Conservation (phyloP, 2,329 filamentous ascomycete species). For the Massarina eburnea region DNA sequence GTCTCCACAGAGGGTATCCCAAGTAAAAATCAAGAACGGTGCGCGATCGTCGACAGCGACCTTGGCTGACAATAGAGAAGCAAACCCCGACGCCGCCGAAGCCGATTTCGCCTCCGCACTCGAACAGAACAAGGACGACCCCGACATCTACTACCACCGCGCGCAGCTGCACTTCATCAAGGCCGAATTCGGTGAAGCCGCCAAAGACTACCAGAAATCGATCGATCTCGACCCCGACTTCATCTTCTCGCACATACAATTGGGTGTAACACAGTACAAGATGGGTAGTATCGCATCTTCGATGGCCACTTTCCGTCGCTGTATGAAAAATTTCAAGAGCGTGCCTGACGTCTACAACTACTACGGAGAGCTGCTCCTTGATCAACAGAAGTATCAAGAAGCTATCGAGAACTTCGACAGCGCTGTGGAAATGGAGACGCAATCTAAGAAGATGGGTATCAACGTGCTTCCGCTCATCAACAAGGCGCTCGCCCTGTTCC, state of each 20-base stretch:
- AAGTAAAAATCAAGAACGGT: too few species aligned
- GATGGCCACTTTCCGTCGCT: conserved; percentile 96
- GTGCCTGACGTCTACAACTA: conserved; percentile 99
- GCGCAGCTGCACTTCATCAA: conserved; percentile 98
- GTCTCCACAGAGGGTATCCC: too few species aligned
- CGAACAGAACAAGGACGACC: conserved; percentile 81
- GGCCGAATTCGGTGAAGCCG: conserved; percentile 86
- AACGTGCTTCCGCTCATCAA: conserved; percentile 98
- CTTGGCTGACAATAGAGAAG: conserved; percentile 44
- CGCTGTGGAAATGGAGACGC: conserved; percentile 98
- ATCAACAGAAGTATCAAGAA: conserved; percentile 93
- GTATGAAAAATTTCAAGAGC: conserved; percentile 97
- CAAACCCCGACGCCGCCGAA: conserved; percentile 81
- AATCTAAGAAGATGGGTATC: conserved; percentile 90
- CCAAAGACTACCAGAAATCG: conserved; percentile 98
- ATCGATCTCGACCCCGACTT: conserved; percentile 95
- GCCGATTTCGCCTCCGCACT: conserved; percentile 86
- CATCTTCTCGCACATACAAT: conserved; percentile 99
- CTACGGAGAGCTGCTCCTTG: conserved; percentile 93
- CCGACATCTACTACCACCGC: conserved; percentile 98
- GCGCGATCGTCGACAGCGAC: too few species aligned
- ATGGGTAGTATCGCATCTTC: conserved; percentile 97
- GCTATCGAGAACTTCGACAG: conserved; percentile 98
- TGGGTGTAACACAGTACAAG: conserved; percentile 99
- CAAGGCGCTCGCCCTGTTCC: conserved; percentile 95